Evolutionary conservation across 345 rosid species (phyloP), one percentile per base, ranked within the genome.

Genomic region (Aethionema arabicum): DNA sequence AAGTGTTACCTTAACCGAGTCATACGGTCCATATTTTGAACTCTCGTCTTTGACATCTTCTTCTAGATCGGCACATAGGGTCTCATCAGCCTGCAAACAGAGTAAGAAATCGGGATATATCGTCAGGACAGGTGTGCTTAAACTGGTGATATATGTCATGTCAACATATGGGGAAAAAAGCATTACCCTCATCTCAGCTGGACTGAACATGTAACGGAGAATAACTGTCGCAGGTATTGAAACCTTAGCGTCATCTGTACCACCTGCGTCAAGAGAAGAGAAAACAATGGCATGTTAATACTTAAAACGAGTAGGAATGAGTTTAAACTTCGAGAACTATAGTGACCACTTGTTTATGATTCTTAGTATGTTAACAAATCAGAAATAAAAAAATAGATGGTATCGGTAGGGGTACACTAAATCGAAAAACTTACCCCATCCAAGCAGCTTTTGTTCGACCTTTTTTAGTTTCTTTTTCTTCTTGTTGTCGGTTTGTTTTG

Each of bases 391-490:
- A 38, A 39, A 49, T 6, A 56, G 38, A 49, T 35, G 7, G 11
- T 57, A 49, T 48, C 43, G 7, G 30, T 36, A 48, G 0, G 9
- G 12, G 63, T 39, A 40, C 45, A 63, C 33, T 39, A 31, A 56
- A 41, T 33, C 39, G 40, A n/a, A 40, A 41, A 73, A 67, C 86
- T 63, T 64, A 93, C 97, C 90, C 99, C 99, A 93, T 65, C 99
- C 87, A 73, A 93, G 99, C 74, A 93, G 82, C 81, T 71, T 93
- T 11, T 90, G 88, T 77, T 90, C 96, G 36, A 81, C 97, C 77
- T 72, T 88, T 81, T 83, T 93, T 50, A 90, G 81, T 73, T 93
- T 93, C 81, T 75, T 93, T 78, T 90, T 93, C 87, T 87, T 93
- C 81, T 76, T 82, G 84, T 51, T 81, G 56, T 93, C 97, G 4